Percentiles rank a stretch among this genome's conserved stretches.
These are phyloP conservation scores for Puccinia sorghi DNA, from an alignment of 1,284 basidiomycete species.

Conservation along the genomic window DNA sequence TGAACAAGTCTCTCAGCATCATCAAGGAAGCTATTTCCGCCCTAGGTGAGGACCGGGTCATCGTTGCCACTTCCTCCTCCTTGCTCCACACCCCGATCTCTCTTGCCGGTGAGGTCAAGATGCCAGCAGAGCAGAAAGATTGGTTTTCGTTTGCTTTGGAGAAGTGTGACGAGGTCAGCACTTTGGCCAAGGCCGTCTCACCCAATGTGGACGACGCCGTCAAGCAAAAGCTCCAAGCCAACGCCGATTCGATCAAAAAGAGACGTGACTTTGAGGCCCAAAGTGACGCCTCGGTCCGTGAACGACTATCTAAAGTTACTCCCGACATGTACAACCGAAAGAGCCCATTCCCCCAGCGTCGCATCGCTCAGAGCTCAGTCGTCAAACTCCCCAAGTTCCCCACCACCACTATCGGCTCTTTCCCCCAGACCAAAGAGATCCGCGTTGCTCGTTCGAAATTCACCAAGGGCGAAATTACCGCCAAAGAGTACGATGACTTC, in stretches of 20 bases:
- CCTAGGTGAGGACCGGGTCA: constrained; percentile 77
- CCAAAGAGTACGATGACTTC: constrained; percentile 91
- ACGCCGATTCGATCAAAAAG: constrained; percentile 87
- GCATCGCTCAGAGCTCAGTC: constrained; percentile 84
- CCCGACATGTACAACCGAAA: constrained; percentile 84
- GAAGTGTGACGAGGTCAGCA: constrained; percentile 89
- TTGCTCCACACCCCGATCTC: constrained; percentile 98
- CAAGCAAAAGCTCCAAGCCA: constrained; percentile 72
- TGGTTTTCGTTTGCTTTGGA: constrained; percentile 99
- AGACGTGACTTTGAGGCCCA: constrained; percentile 94
- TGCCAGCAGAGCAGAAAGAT: constrained; percentile 85
- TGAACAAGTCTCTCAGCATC: constrained; percentile 76
- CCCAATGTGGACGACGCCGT: constrained; percentile 63
- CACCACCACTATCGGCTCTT: constrained; percentile 94
- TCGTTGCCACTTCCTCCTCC: constrained; percentile 93
- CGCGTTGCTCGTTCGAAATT: constrained; percentile 91
- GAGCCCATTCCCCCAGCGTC: constrained; percentile 83
- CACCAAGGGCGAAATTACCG: constrained; percentile 85
- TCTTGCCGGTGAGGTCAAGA: constrained; percentile 86
- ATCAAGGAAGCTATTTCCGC: constrained; percentile 80
- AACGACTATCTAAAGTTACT: constrained; percentile 89
- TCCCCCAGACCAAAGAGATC: constrained; percentile 92
- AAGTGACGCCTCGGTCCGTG: constrained; percentile 93
- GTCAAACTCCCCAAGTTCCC: constrained; percentile 95
- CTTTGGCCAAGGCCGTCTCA: constrained; percentile 78